Evolutionary conservation across 768 basidiomycete genomes (phyloP).

Genomic region (Multifurca ochricompacta): DNA sequence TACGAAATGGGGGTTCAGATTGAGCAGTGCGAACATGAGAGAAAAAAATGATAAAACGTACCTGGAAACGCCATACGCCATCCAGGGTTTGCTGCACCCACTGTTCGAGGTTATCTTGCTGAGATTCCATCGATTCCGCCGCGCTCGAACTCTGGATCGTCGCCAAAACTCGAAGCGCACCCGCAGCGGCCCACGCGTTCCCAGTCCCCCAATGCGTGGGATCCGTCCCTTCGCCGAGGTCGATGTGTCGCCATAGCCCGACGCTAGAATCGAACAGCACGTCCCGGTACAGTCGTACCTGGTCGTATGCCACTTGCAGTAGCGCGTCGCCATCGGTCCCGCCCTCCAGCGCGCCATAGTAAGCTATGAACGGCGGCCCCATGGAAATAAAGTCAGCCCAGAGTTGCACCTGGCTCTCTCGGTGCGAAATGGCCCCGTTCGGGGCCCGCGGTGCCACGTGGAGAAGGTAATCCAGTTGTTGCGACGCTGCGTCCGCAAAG

Average conservation of each 20-base stretch:
- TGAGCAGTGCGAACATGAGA: background rate
- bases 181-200: conserved; percentile 67
- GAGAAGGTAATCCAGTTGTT: conserved; percentile 45
- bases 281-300: conserved; percentile 47
- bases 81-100: conserved; percentile 49
- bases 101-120: conserved; percentile 37
- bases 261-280: conserved; percentile 36
- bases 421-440: conserved; percentile 54
- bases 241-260: conserved; percentile 52
- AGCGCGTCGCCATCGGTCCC: conserved; percentile 30
- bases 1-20: background rate
- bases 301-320: conserved; percentile 45
- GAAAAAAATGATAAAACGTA: conserved; percentile 17
- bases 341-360: conserved; percentile 44
- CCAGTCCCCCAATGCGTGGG: conserved; percentile 52
- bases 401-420: conserved; percentile 44
- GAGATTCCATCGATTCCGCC: conserved; percentile 29
- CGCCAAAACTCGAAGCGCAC: conserved; percentile 52
- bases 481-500: conserved; percentile 35
- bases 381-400: conserved; percentile 57
- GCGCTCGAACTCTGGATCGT: conserved; percentile 41
- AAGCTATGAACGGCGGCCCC: conserved; percentile 62
- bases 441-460: conserved; percentile 35
- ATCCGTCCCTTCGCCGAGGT: conserved; percentile 39
- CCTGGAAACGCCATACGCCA: conserved; percentile 38